Evolutionary conservation across 257 asterid genomes (phyloP).

Genomic region (Solanum ossicruentum): DNA sequence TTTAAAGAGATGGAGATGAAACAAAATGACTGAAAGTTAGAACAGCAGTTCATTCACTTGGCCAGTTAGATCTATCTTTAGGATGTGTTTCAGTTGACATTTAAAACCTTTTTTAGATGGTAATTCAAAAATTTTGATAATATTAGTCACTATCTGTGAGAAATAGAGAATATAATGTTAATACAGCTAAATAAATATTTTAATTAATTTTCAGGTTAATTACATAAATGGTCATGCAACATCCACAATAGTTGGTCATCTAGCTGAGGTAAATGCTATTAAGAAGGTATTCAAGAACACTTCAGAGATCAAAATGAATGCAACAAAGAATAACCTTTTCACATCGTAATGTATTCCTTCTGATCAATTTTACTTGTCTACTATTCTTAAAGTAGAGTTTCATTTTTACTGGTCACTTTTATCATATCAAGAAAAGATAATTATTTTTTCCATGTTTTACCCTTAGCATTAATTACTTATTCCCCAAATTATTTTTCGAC

Average conservation of each 20-base stretch:
- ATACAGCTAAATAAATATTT: not conserved
- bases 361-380: not conserved
- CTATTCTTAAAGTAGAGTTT: not conserved
- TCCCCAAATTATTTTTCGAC: not conserved
- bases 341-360: not conserved
- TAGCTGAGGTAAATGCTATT: constrained; percentile 85
- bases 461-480: not conserved
- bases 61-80: not conserved
- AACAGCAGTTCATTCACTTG: not conserved
- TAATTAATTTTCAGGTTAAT: constrained; percentile 53
- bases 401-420: not conserved
- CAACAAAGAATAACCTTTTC: constrained; percentile 60
- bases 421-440: not conserved
- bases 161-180: not conserved
- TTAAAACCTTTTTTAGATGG: not conserved
- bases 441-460: not conserved
- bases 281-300: constrained; percentile 87
- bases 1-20: too few relatives aligned
- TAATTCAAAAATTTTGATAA: not conserved
- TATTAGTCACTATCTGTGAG: not conserved
- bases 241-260: constrained; percentile 82
- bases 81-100: not conserved
- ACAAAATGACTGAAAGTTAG: too few relatives aligned
- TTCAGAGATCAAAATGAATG: constrained; percentile 64
- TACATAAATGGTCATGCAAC: constrained; percentile 95